Percentiles rank a stretch among this genome's conserved stretches.
Evolutionary conservation across 1,284 basidiomycete species (phyloP).

Genomic region (Melampsora abietis-canadensis): DNA sequence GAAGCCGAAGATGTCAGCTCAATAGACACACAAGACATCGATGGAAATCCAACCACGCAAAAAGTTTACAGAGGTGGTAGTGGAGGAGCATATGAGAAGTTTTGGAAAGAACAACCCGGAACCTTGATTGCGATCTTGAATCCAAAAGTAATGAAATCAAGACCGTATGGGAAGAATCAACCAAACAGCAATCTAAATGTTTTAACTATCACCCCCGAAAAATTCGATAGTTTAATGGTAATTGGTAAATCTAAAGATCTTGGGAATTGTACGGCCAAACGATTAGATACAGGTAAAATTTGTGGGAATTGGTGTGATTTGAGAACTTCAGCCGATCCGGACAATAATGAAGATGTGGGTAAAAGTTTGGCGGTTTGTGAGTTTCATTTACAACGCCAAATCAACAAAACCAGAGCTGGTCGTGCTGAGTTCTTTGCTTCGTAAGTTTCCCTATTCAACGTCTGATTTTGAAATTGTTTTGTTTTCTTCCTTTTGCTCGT

Average conservation of each 20-base stretch:
- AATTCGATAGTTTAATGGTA: slow-evolving; percentile 70
- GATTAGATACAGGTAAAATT: slow-evolving; percentile 69
- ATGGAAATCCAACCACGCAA: slow-evolving; percentile 45
- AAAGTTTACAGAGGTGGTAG: slow-evolving; percentile 80
- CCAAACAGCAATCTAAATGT: slow-evolving; percentile 76
- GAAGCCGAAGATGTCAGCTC: slow-evolving; percentile 68
- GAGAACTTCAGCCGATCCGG: slow-evolving; percentile 53
- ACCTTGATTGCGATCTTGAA: slow-evolving; percentile 86
- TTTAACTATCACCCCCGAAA: slow-evolving; percentile 80
- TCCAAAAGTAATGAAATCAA: slow-evolving; percentile 77
- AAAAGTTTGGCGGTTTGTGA: slow-evolving; percentile 27
- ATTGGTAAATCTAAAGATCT: slow-evolving; percentile 83
- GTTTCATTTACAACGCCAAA: slow-evolving; percentile 37
- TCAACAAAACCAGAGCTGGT: slow-evolving; percentile 27
- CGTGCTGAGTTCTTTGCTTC: slow-evolving; percentile 39
- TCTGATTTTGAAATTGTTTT: too few relatives aligned
- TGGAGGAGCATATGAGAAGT: slow-evolving; percentile 81
- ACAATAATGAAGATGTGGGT: neutral
- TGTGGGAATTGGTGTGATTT: slow-evolving; percentile 86
- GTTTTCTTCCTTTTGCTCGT: too few relatives aligned
- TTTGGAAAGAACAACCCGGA: slow-evolving; percentile 79
- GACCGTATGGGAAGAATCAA: slow-evolving; percentile 53
- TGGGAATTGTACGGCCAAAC: slow-evolving; percentile 70
- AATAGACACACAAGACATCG: slow-evolving; percentile 54
- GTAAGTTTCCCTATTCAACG: too few relatives aligned